Conservation (phyloP, 2,329 filamentous ascomycete genomes). For the Microdochium bolleyi region DNA sequence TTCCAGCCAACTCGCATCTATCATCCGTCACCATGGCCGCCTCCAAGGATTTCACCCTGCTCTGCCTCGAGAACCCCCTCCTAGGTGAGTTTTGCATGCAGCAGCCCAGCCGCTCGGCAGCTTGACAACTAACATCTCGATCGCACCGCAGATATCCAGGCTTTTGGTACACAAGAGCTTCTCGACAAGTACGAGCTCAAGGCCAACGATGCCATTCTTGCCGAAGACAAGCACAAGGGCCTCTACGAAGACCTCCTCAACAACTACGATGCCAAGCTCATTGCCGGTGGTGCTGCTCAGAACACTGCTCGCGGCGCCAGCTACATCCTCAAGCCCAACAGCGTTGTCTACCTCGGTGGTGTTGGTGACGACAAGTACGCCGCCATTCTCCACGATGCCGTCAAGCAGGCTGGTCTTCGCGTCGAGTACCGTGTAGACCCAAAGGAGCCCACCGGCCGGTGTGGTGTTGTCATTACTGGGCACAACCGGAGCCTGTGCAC, state of each 20-base stretch:
- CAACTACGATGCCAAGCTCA: constrained; percentile 88
- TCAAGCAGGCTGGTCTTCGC: constrained; percentile 78
- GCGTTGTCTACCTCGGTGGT: constrained; percentile 87
- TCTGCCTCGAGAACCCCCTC: constrained; percentile 95
- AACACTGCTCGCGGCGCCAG: constrained; percentile 95
- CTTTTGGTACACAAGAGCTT: constrained; percentile 69
- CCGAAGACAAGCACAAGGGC: constrained; percentile 79
- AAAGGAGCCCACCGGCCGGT: constrained; percentile 78
- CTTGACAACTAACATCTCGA: constrained; percentile 1
- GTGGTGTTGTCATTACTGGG: constrained; percentile 93
- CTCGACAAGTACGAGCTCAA: constrained; percentile 92
- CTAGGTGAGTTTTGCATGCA: constrained; percentile 54
- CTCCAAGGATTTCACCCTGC: constrained; percentile 74
- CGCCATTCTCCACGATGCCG: constrained; percentile 77
- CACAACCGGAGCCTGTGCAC: constrained; percentile 94
- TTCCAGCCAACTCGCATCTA: not conserved
- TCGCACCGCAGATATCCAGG: constrained; percentile 71
- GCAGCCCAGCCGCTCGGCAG: not conserved
- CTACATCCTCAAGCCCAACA: constrained; percentile 88
- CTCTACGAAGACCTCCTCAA: constrained; percentile 92
- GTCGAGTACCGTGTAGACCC: constrained; percentile 93
- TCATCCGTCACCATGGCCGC: constrained; percentile 54
- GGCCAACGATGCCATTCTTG: constrained; percentile 94
- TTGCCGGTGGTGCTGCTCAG: constrained; percentile 92
- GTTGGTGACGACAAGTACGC: constrained; percentile 96